Evolutionary conservation across 495 filamentous ascomycete species (phyloP), one percentile per base, ranked within the genome.

Genomic region (Tuber borchii): DNA sequence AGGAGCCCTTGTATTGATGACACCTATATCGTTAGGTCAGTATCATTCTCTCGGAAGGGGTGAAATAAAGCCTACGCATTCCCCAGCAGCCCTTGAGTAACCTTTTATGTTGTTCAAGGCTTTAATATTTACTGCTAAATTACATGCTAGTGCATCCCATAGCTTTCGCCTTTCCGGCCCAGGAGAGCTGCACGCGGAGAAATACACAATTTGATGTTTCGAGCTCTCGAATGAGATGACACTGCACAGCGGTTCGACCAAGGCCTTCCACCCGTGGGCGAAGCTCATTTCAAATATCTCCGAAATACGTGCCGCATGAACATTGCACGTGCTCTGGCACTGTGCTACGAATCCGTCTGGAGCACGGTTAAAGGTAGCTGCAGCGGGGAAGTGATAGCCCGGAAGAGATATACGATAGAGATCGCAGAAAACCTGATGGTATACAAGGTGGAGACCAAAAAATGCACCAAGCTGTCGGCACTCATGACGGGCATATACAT

Each of bases 201-300:
- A 65, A 65, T 65, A 65, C 56, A 65, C 56, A 65, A 65, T 65
- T 19, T 65, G 56, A 6, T 65, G 56, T 19, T 65, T 65, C 34
- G 56, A 65, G 31, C 56, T 65, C 56, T 65, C 56, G 1, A 65
- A 65, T 65, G 56, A 26, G 19, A 65, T 65, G 12, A 65, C 14
- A 34, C 0, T 65, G 34, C 56, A 65, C 26, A 65, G 1, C 10
- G 56, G 56, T 2, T 65, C 56, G 12, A 65, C 56, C 56, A 65
- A 65, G 14, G 56, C 56, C 31, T 65, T 65, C 56, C 56, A 65
- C 17, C 56, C 56, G 17, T 65, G 56, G 3, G 26, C 17, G 56
- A 65, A 65, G 56, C 56, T 65, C 56, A 65, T 34, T 34, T 65
- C 56, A 65, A 65, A 65, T 65, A 65, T 65, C 56, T 65, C 56